phyloP scores from a whole-genome alignment of 805 yeast genomes.

The Metschnikowia similis region DNA sequence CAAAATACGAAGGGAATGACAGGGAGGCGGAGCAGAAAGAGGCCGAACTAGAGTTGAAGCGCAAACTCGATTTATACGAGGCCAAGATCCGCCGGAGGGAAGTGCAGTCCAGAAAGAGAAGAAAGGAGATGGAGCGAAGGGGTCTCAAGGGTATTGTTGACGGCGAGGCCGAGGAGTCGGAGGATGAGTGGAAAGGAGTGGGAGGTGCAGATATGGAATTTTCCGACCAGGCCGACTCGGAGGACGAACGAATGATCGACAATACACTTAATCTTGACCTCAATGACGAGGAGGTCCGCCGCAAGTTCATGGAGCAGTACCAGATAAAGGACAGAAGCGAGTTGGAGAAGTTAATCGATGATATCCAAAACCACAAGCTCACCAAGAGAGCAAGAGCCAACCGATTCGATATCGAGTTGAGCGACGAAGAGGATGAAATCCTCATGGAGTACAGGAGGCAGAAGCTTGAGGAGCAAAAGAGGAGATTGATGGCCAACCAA shows the following conservation, averaged over 20 bases:
- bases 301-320: slow-evolving; percentile 55
- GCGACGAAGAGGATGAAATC: slow-evolving; percentile 71
- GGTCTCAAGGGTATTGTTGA: slow-evolving; percentile 64
- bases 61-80: slow-evolving; percentile 35
- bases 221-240: slow-evolving; percentile 62
- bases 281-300: slow-evolving; percentile 55
- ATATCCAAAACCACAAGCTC: slow-evolving; percentile 68
- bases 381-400: slow-evolving; percentile 52
- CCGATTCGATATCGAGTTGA: slow-evolving; percentile 57
- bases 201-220: slow-evolving; percentile 69
- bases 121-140: slow-evolving; percentile 52
- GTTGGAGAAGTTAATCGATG: slow-evolving; percentile 64
- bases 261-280: slow-evolving; percentile 56
- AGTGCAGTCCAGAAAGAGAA: slow-evolving; percentile 27
- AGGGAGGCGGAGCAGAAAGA: not conserved
- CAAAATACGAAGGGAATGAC: not conserved
- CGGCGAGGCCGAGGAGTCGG: slow-evolving; percentile 84
- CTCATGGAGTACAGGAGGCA: slow-evolving; percentile 44
- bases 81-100: slow-evolving; percentile 34
- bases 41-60: slow-evolving; percentile 24
- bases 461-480: slow-evolving; percentile 43
- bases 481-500: slow-evolving; percentile 45
- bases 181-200: slow-evolving; percentile 81
- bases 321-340: slow-evolving; percentile 58
- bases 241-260: slow-evolving; percentile 75